Evolutionary conservation across 2,329 filamentous ascomycete genomes (phyloP).

Genomic region (Byssothecium circinans): DNA sequence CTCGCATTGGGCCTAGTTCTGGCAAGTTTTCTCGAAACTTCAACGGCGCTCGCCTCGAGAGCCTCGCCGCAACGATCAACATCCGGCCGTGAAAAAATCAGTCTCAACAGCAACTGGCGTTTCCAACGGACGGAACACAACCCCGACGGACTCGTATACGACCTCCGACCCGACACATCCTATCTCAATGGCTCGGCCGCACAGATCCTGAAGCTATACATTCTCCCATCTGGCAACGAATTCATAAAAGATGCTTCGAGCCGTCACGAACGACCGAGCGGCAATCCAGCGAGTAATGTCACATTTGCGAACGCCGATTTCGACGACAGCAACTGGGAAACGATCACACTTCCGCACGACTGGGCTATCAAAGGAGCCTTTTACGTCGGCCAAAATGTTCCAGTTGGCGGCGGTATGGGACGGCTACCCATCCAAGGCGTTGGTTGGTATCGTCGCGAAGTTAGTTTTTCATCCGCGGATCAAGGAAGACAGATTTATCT

Average conservation of each 20-base stretch:
- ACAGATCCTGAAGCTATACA: conserved; percentile 45
- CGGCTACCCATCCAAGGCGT: conserved; percentile 55
- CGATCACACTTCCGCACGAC: conserved; percentile 51
- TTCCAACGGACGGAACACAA: conserved; percentile 43
- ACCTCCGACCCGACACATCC: conserved; percentile 3
- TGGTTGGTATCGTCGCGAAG: conserved; percentile 55
- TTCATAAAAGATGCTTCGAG: conserved; percentile 39
- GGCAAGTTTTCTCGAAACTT: no score
- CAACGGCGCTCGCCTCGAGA: no score
- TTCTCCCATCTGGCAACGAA: conserved; percentile 47
- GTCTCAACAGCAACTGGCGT: conserved; percentile 44
- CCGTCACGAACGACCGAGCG: conserved; percentile 36
- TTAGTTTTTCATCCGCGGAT: conserved; percentile 29
- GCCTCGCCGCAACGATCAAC: no score
- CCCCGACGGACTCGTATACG: conserved; percentile 42
- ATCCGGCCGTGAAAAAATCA: conserved; percentile 28
- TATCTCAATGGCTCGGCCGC: no score
- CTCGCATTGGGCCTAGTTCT: no score
- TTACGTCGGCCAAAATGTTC: conserved; percentile 11
- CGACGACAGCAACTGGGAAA: conserved; percentile 49
- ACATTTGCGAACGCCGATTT: conserved; percentile 39
- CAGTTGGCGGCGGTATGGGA: conserved; percentile 47
- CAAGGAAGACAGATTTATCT: conserved; percentile 47
- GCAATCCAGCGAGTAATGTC: conserved; percentile 29
- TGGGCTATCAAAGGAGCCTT: conserved; percentile 56